A percentile compares a stretch with the other conserved stretches of the same genome.
phyloP scores from a whole-genome alignment of 2,329 filamentous ascomycete genomes.

The Aspergillus neotritici region DNA sequence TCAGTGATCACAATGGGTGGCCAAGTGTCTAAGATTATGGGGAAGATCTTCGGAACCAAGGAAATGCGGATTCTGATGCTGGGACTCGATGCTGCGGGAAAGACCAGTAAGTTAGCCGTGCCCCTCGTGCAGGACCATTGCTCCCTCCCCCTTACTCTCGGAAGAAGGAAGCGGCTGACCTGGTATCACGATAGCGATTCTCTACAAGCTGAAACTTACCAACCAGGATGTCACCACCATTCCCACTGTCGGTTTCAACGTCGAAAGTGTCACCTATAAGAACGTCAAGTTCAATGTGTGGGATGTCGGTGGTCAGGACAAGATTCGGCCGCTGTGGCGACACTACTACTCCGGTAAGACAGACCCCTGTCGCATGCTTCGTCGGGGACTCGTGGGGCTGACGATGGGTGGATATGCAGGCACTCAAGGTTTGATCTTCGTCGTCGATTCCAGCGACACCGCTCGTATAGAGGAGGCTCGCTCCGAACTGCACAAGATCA shows the following conservation, averaged over 20 bases:
- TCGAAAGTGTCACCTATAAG: conserved; percentile 98
- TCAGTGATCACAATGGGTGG: conserved; percentile 67
- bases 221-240: conserved; percentile 98
- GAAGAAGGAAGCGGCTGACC: too few species aligned
- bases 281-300: conserved; percentile 99
- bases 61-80: conserved; percentile 99
- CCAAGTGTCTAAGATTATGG: conserved; percentile 91
- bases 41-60: conserved; percentile 98
- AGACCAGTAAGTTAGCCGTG: conserved; percentile 60
- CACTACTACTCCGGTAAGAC: conserved; percentile 82
- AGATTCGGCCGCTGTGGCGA: conserved; percentile 94
- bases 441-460: conserved; percentile 91
- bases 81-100: conserved; percentile 94
- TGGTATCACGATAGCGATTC: conserved; percentile 55
- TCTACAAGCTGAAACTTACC: conserved; percentile 93
- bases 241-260: conserved; percentile 97
- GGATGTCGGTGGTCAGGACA: conserved; percentile 98
- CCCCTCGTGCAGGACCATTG: neutral
- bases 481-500: conserved; percentile 91
- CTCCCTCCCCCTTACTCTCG: too few species aligned
- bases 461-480: conserved; percentile 87
- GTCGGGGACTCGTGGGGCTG: neutral
- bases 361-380: neutral
- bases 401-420: conserved; percentile 46
- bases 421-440: conserved; percentile 97